Base-by-base conservation (phyloP, 2,329 filamentous ascomycete species). In the Hortaea werneckii region DNA sequence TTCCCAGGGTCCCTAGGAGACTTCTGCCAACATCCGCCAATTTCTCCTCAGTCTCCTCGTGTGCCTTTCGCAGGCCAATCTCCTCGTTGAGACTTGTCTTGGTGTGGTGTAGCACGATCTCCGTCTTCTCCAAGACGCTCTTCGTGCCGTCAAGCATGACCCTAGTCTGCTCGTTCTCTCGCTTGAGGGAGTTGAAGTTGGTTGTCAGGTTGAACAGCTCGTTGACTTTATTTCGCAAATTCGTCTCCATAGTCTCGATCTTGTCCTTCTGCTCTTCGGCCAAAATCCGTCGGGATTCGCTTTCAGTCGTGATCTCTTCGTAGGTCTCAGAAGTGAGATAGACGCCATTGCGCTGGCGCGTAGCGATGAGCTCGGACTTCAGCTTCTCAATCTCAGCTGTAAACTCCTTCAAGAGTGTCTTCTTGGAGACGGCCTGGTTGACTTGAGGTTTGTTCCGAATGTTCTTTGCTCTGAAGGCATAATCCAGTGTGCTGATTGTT, bases 391-490 rank as follows among this genome's bases (percentile, higher is more conserved):
- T 95, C 62, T 98, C 92, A 26, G 76, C 72, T 0, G 90, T 92
- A 53, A 95, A 95, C 54, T 98, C 92, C 49, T 79, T 83, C 8
- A 98, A 75, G 9, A 98, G 67, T 3, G 87, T 95, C 68, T 92
- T 94, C 67, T 96, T 98, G 52, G 87, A 89, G 53, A 96, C 80
- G 60, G 87, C 78, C 41, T 87, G 85, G 66, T 96, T 98, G 57
- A 94, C 76, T 61, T 98, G 92, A 0, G 92, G 94, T 67, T 95
- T 95, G 67, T 98, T 98, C 42, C 87, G 85, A 58, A 98, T 98
- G 56, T 98, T 96, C 72, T 98, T 98, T 11, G 92, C 92, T 40
- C 92, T 80, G 68, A 96, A 96, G 8, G 92, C 94, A 62, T 98
- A 98, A 64, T 98, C 92, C 1, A 98, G 76, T 0, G 94, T 98